Base-by-base conservation (phyloP, 1,284 basidiomycete species). In the Pseudozyma pruni region DNA sequence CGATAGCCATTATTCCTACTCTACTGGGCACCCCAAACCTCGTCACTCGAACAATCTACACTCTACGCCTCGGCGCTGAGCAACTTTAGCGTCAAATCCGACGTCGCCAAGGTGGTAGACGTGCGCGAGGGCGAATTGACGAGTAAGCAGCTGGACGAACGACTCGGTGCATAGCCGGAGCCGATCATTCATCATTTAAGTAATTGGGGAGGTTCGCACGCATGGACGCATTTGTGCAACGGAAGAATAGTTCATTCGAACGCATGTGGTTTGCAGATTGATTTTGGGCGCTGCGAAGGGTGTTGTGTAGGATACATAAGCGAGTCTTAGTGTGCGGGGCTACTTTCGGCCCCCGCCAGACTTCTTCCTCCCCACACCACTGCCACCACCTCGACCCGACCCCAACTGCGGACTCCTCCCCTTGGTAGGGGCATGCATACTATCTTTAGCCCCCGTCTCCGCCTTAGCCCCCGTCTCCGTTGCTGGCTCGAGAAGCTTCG, bases 1-100 rank as follows among this genome's bases (percentile, higher is more conserved):
- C n/a, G 27, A 29, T 11, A 61, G 58, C 59, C 48, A 4, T 22
- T 63, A n/a, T 63, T 70, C 32, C 29, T 67, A 17, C 44, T 56
- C 47, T 73, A 74, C 56, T 81, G 80, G 80, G 74, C 78, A 11
- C 80, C 80, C 0, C 62, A 57, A 35, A 80, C 80, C 0, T 54
- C 71, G 1, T 71, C 70, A 2, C 70, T 76, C 23, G 76, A 78
- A 34, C 73, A 74, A n/a, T 66, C 64, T 3, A 81, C 79, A 6
- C 76, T 81, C 11, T 81, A 81, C 62, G 74, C 80, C n/a, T 80
- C 78, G 11, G 78, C 80, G 1, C 45, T 81, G 13, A 67, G 71
- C 51, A 71, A 75, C 40, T 78, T 81, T 20, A 56, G 66, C 46
- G 66, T 62, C n/a, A 46, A 66, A 35, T 46, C 63, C 29, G 79